A percentile compares a stretch with the other conserved stretches of the same genome.
phyloP scores from a whole-genome alignment of 129 eudicot genomes.

The Saposhnikovia divaricata region DNA sequence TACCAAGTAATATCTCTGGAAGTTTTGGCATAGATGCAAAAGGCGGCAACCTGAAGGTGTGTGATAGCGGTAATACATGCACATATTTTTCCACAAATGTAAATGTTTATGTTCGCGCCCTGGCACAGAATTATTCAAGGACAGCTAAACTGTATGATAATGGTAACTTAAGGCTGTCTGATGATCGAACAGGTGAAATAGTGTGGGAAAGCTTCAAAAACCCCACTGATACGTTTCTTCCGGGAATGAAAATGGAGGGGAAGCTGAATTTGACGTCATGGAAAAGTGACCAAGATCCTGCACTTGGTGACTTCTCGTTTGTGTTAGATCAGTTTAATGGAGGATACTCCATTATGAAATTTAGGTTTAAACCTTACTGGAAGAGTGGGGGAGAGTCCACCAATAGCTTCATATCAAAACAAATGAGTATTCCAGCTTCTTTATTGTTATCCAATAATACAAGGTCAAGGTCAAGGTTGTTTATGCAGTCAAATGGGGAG shows the following conservation, averaged over 20 bases:
- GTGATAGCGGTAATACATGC: not conserved
- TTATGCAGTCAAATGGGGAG: not conserved
- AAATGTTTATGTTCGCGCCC: not conserved
- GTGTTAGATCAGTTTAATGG: not conserved
- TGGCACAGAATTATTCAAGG: not conserved
- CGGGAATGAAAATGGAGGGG: not conserved
- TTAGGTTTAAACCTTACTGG: not conserved
- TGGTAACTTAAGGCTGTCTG: not conserved
- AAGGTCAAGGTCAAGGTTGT: constrained; percentile 4
- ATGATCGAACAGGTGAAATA: not conserved
- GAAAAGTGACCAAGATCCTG: constrained; percentile 23
- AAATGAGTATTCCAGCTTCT: not conserved
- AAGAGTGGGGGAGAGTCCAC: not conserved
- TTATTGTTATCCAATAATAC: not conserved
- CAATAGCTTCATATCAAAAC: not conserved
- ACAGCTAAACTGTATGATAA: not conserved
- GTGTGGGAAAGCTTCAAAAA: not conserved
- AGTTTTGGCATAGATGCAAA: not conserved
- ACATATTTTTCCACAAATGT: not conserved
- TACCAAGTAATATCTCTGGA: not conserved
- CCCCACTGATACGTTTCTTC: not conserved
- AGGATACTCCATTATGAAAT: not conserved
- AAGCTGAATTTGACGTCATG: constrained; percentile 14
- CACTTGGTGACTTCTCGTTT: constrained; percentile 23
- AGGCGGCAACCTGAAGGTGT: not conserved